phyloP scores from a whole-genome alignment of 257 asterid genomes.

The Capsicum pubescens region DNA sequence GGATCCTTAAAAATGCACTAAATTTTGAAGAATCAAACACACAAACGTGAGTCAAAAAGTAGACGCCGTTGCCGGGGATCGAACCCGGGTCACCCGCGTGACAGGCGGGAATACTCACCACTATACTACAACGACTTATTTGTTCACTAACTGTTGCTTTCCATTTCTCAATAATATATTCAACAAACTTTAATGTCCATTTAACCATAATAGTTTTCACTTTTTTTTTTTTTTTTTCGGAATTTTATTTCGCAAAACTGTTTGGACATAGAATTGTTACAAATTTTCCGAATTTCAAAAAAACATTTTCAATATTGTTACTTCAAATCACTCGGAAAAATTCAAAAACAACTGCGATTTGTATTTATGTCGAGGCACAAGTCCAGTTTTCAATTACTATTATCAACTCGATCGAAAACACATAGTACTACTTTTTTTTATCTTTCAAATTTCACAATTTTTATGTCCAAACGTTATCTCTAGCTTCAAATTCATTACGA shows the following conservation, averaged over 20 bases:
- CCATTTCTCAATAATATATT: neutral
- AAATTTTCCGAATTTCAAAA: neutral
- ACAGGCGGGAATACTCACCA: constrained; percentile 73
- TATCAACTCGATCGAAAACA: neutral
- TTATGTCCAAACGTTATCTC: neutral
- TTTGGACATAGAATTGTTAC: neutral
- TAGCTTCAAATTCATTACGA: too few relatives aligned
- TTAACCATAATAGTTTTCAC: neutral
- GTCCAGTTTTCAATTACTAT: neutral
- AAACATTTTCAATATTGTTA: neutral
- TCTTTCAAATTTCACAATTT: rapidly evolving
- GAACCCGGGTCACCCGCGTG: constrained; percentile 76
- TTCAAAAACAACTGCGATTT: neutral
- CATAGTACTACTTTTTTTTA: neutral
- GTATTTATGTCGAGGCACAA: neutral
- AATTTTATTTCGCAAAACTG: neutral
- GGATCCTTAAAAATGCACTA: too few relatives aligned
- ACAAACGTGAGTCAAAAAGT: too few relatives aligned
- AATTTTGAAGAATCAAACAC: too few relatives aligned
- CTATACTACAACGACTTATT: constrained; percentile 64
- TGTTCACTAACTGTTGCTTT: too few relatives aligned
- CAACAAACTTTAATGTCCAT: neutral
- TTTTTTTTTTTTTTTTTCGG: neutral
- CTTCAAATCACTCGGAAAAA: neutral
- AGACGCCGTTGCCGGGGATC: constrained; percentile 60